phyloP scores from a whole-genome alignment of 1,139 yeast species.

The Debaryomyces sp. region DNA sequence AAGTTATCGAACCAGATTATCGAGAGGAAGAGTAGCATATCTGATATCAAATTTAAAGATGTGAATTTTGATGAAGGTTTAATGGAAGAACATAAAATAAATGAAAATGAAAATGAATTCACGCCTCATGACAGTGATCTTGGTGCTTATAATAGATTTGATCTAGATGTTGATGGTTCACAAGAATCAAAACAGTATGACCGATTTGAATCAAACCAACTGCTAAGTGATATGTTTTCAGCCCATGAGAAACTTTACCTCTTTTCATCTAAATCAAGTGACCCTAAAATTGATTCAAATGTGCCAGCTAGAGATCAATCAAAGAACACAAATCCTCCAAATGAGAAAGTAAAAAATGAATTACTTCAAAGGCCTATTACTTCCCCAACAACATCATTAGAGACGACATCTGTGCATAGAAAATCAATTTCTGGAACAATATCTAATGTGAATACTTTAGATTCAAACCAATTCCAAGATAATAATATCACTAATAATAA shows the following conservation, averaged over 20 bases:
- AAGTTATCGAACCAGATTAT: constrained; percentile 26
- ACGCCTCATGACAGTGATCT: too few species aligned
- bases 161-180: constrained; percentile 7
- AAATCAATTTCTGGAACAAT: constrained; percentile 9
- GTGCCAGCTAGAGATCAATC: constrained; percentile 11
- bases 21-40: constrained; percentile 14
- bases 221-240: constrained; percentile 29
- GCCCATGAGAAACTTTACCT: constrained; percentile 39
- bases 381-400: constrained; percentile 28
- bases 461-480: neutral
- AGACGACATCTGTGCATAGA: constrained; percentile 25
- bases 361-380: constrained; percentile 22
- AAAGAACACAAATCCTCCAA: constrained; percentile 13
- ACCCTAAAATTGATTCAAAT: constrained; percentile 10
- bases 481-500: neutral
- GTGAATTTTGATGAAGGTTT: constrained; percentile 25
- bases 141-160: neutral
- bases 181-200: neutral
- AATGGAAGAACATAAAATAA: neutral
- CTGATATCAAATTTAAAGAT: constrained; percentile 32
- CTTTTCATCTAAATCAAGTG: constrained; percentile 17
- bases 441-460: neutral
- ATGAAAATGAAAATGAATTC: neutral
- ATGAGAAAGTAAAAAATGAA: constrained; percentile 21
- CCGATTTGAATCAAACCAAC: constrained; percentile 19